Evolutionary conservation across 2,329 filamentous ascomycete species (phyloP).

Genomic region (Colletotrichum chlorophyti): DNA sequence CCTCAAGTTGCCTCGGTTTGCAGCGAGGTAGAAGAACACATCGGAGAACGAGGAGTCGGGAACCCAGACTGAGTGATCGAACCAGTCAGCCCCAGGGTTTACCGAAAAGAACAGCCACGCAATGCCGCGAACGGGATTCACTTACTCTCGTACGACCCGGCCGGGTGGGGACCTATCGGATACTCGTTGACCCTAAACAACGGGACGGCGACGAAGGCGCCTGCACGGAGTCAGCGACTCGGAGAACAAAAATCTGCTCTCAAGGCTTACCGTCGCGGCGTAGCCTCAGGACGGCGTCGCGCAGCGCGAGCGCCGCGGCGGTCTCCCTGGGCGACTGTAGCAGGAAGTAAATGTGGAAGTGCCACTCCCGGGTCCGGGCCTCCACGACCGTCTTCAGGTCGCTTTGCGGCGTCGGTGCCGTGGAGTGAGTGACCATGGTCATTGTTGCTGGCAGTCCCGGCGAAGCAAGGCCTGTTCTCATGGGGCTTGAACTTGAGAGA

Average conservation of each 20-base stretch:
- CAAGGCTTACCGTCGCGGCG: conserved; percentile 39
- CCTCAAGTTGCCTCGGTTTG: conserved; percentile 40
- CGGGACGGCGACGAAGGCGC: conserved; percentile 42
- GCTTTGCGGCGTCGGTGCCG: conserved; percentile 31
- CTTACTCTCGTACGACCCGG: conserved; percentile 43
- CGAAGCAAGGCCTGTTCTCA: background rate
- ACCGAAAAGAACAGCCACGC: too few species aligned
- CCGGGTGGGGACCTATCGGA: conserved; percentile 41
- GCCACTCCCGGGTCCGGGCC: conserved; percentile 38
- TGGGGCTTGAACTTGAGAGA: background rate
- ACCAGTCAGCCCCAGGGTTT: too few species aligned
- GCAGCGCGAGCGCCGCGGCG: conserved; percentile 40
- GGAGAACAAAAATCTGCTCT: background rate
- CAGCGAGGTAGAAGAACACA: conserved; percentile 41
- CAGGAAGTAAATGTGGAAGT: conserved; percentile 44
- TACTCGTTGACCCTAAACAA: conserved; percentile 40
- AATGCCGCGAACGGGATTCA: too few species aligned
- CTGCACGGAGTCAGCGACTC: conserved; percentile 28
- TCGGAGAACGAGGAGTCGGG: conserved; percentile 43
- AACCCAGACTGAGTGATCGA: conserved; percentile 40
- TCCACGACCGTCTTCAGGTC: conserved; percentile 39
- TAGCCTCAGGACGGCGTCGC: conserved; percentile 39
- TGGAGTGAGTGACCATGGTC: conserved; percentile 29
- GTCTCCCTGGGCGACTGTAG: conserved; percentile 39
- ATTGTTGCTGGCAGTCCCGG: background rate